Percentiles rank a stretch among this genome's conserved stretches.
Conservation (phyloP, 108 stramenopile species). For the Cyclostephanos tholiformis region DNA sequence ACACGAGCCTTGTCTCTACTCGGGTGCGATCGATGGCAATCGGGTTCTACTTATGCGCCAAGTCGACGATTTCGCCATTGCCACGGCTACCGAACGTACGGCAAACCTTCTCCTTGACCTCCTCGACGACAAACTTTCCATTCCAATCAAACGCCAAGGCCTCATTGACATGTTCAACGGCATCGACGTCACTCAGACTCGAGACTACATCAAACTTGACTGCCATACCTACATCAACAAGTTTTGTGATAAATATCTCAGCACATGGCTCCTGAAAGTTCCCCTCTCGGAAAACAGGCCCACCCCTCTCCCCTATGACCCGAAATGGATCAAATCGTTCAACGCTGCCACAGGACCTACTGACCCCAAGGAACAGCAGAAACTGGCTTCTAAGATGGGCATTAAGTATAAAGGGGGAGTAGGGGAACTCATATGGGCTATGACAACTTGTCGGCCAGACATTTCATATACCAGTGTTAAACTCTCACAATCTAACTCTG, state of each 20-base stretch:
- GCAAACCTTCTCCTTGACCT: no score
- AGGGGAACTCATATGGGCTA: slow-evolving; percentile 53
- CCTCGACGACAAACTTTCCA: no score
- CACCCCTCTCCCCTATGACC: no score
- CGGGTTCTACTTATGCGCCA: no score
- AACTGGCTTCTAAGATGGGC: slow-evolving; percentile 9
- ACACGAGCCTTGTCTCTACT: no score
- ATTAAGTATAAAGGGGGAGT: slow-evolving; percentile 31
- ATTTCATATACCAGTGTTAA: slow-evolving; percentile 25
- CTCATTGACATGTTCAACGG: slow-evolving; percentile 15
- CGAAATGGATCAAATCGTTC: not conserved
- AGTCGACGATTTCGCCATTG: no score
- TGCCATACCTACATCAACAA: slow-evolving; percentile 32
- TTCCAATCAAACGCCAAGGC: no score
- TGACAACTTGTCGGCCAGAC: slow-evolving; percentile 42
- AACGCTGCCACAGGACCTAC: not conserved
- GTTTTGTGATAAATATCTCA: not conserved
- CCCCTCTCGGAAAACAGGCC: no score
- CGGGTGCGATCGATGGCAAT: no score
- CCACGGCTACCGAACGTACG: no score
- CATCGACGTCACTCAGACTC: slow-evolving; percentile 36
- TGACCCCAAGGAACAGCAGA: not conserved
- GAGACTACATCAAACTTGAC: slow-evolving; percentile 35
- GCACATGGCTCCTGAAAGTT: slow-evolving; percentile 28
- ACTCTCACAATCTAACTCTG: not conserved